Conservation (phyloP, 1,139 yeast species). For the Taiozyma sp. region DNA sequence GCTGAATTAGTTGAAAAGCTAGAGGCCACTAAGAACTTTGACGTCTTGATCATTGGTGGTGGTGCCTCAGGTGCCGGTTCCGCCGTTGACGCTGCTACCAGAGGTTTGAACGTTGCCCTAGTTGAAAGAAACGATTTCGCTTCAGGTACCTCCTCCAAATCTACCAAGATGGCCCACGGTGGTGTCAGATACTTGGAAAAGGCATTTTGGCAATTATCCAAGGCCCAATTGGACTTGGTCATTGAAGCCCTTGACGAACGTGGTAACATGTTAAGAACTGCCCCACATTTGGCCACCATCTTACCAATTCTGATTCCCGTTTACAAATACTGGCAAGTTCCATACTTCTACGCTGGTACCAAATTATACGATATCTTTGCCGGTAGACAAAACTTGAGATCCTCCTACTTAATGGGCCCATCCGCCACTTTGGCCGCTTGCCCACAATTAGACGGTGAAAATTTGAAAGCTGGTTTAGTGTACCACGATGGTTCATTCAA, state of each 20-base stretch:
- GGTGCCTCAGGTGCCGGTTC: constrained; percentile 97
- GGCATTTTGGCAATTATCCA: constrained; percentile 86
- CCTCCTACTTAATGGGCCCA: constrained; percentile 70
- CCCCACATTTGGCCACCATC: constrained; percentile 86
- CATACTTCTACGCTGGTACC: constrained; percentile 90
- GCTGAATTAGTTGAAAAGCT: constrained; percentile 33
- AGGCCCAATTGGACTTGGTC: constrained; percentile 87
- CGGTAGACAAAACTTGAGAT: constrained; percentile 79
- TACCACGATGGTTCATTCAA: constrained; percentile 96
- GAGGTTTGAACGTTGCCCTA: constrained; percentile 87
- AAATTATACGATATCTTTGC: constrained; percentile 93
- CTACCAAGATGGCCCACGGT: constrained; percentile 98
- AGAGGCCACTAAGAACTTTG: constrained; percentile 53
- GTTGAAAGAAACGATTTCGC: constrained; percentile 89
- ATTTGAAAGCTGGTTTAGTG: constrained; percentile 85
- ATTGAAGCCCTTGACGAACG: constrained; percentile 94
- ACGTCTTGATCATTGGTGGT: constrained; percentile 84
- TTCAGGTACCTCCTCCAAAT: constrained; percentile 87
- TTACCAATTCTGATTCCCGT: constrained; percentile 95
- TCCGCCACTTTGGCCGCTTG: constrained; percentile 69
- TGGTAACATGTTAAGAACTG: constrained; percentile 83
- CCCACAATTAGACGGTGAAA: constrained; percentile 80
- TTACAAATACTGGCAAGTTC: constrained; percentile 94
- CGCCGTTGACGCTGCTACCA: constrained; percentile 86
- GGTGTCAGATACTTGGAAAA: constrained; percentile 95